A percentile compares a stretch with the other conserved stretches of the same genome.
These are phyloP conservation scores for Xylaria scruposa DNA, from an alignment of 495 filamentous ascomycete species.

Conservation along the genomic window DNA sequence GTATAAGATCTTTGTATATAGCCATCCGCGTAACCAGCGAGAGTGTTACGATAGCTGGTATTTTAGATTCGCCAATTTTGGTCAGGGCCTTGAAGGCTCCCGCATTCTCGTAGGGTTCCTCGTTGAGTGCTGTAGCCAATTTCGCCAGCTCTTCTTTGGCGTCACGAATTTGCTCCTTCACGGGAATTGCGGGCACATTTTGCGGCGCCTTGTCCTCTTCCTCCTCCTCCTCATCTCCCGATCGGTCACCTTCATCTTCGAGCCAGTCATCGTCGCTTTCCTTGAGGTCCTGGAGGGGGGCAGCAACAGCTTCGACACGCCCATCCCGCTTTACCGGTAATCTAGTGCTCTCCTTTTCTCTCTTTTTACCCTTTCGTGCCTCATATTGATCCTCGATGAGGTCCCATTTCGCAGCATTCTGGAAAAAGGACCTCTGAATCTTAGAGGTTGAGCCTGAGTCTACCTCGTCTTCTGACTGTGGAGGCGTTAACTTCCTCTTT, in stretches of 20 bases:
- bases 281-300: slow-evolving; percentile 49
- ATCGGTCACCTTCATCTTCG: slow-evolving; percentile 50
- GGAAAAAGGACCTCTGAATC: slow-evolving; percentile 53
- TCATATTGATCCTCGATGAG: slow-evolving; percentile 93
- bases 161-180: slow-evolving; percentile 77
- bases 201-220: slow-evolving; percentile 44
- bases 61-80: slow-evolving; percentile 71
- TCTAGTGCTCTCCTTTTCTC: slow-evolving; percentile 72
- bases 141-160: slow-evolving; percentile 93
- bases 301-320: slow-evolving; percentile 66
- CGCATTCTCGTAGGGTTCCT: slow-evolving; percentile 90
- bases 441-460: slow-evolving; percentile 38
- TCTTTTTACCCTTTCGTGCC: slow-evolving; percentile 70
- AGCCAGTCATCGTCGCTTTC: slow-evolving; percentile 64
- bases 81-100: slow-evolving; percentile 78
- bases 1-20: slow-evolving; percentile 95
- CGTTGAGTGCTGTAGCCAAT: slow-evolving; percentile 80
- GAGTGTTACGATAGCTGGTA: slow-evolving; percentile 79
- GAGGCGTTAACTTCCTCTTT: slow-evolving; percentile 53
- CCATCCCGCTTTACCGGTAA: slow-evolving; percentile 84
- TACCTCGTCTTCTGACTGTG: slow-evolving; percentile 41
- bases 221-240: slow-evolving; percentile 48
- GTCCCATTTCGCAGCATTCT: slow-evolving; percentile 70
- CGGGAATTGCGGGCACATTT: slow-evolving; percentile 63
- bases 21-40: slow-evolving; percentile 84